Base-by-base conservation (phyloP, 2,329 filamentous ascomycete species). In the Arthroderma sp. region DNA sequence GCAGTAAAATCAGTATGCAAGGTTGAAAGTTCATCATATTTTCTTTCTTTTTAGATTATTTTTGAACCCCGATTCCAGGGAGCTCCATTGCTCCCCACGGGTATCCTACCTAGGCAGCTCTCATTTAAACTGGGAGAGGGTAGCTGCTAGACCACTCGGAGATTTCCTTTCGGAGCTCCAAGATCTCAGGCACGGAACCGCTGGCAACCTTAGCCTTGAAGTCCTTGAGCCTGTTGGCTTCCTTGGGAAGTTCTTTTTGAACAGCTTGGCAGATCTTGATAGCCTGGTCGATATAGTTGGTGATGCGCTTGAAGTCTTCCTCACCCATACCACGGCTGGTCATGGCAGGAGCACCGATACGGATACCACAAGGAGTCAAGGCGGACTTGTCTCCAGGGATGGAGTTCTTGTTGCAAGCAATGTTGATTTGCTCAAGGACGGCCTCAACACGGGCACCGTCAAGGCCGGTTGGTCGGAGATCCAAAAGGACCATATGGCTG, bases 331-430 rank as follows among this genome's bases (percentile, higher is more conserved):
- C 91, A 69, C 91, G 83, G 58, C 80, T 87, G 47, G 88, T 94
- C 91, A 98, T 98, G 65, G 91, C 91, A 40, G 91, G 91, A 38
- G 88, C 91, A 61, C 91, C 91, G 58, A 98, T 94, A 56, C 91
- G 86, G 66, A 98, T 81, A 73, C 91, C 91, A 61, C 81, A 86
- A 44, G 91, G 91, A 52, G 86, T 94, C 55, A 98, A 78, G 40
- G 91, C 91, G 47, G 85, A 94, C 76, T 94, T 95, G 76, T 98
- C 91, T 52, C 91, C 91, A 36, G 91, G 91, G 48, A 94, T 91
- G 49, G 85, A 83, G 79, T 98, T 98, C 81, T 98, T 98, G 81
- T 98, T 98, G 78, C 87, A 94, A 50, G 91, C 88, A 66, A 98
- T 94, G 75, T 94, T 94, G 70, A 95, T 91, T 66, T 93, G 84